Evolutionary conservation across 805 yeast species (phyloP).

Genomic region (Candida vaughaniae): DNA sequence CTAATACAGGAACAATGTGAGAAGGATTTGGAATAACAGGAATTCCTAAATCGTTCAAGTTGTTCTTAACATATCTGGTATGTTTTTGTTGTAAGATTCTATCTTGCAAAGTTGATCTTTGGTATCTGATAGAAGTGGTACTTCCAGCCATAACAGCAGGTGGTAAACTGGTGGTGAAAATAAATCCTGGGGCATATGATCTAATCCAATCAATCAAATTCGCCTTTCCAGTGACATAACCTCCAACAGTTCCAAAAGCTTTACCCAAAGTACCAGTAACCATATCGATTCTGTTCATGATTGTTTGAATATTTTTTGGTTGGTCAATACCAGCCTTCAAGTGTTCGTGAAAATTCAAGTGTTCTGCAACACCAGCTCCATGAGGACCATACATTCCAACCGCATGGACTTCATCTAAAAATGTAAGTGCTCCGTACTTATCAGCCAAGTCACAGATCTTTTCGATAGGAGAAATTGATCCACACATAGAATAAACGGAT

Average conservation of each 20-base stretch:
- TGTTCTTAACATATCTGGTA: slow-evolving; percentile 79
- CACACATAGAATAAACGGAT: slow-evolving; percentile 97
- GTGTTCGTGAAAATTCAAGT: slow-evolving; percentile 83
- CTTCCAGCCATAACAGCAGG: slow-evolving; percentile 99
- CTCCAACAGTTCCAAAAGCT: slow-evolving; percentile 96
- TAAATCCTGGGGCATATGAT: slow-evolving; percentile 95
- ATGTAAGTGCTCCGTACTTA: slow-evolving; percentile 95
- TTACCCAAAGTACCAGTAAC: slow-evolving; percentile 97
- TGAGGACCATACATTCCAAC: slow-evolving; percentile 99
- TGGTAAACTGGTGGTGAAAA: slow-evolving; percentile 94
- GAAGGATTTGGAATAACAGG: slow-evolving; percentile 98
- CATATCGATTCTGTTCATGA: slow-evolving; percentile 90
- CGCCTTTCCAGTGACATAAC: slow-evolving; percentile 89
- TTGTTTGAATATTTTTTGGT: slow-evolving; percentile 45
- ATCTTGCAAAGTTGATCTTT: slow-evolving; percentile 71
- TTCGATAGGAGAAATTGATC: slow-evolving; percentile 92
- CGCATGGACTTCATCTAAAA: slow-evolving; percentile 97
- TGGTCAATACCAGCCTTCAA: slow-evolving; percentile 62
- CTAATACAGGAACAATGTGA: slow-evolving; percentile 92
- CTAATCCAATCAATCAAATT: slow-evolving; percentile 91
- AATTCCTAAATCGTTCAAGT: slow-evolving; percentile 67
- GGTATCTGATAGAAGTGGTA: slow-evolving; percentile 80
- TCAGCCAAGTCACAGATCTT: slow-evolving; percentile 94
- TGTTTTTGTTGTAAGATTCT: slow-evolving; percentile 83
- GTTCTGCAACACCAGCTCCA: slow-evolving; percentile 99